A percentile compares a stretch with the other conserved stretches of the same genome.
These are phyloP conservation scores for Cubamyces lactineus DNA, from an alignment of 768 basidiomycete species.

Conservation along the genomic window DNA sequence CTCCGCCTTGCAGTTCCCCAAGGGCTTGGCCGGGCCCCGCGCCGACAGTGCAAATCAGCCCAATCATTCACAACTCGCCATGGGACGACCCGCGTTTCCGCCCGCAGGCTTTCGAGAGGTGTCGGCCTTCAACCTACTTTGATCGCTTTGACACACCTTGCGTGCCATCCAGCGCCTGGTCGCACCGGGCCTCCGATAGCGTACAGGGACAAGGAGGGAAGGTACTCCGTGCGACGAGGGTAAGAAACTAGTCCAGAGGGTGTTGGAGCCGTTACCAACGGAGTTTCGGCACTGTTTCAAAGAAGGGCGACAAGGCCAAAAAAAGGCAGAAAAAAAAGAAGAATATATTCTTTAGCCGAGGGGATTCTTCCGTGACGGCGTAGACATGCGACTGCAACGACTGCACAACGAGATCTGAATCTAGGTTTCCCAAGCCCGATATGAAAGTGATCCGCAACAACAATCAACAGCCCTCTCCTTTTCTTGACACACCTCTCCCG, in stretches of 20 bases:
- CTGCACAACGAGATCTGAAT: slow-evolving; percentile 24
- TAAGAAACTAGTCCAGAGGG: slow-evolving; percentile 13
- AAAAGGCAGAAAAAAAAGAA: slow-evolving; percentile 16
- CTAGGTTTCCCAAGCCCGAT: slow-evolving; percentile 37
- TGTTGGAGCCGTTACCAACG: slow-evolving; percentile 21
- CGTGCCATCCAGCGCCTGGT: not conserved
- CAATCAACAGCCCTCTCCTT: slow-evolving; percentile 31
- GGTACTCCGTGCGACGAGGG: slow-evolving; percentile 4
- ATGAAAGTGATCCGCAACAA: slow-evolving; percentile 41
- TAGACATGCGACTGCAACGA: slow-evolving; percentile 21
- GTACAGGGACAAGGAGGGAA: not conserved
- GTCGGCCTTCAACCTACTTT: slow-evolving; percentile 4
- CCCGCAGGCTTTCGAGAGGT: not conserved
- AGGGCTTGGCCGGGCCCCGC: slow-evolving; percentile 6
- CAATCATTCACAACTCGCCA: slow-evolving; percentile 1
- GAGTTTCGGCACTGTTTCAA: slow-evolving; percentile 14
- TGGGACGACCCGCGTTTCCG: slow-evolving; percentile 5
- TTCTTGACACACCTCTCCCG: slow-evolving; percentile 28
- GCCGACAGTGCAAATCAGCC: slow-evolving; percentile 14
- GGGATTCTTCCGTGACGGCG: slow-evolving; percentile 24
- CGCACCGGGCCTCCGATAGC: not conserved
- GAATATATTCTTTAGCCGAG: slow-evolving; percentile 23
- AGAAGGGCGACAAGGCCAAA: slow-evolving; percentile 11
- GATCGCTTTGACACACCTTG: slow-evolving; percentile 7
- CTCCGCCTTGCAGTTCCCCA: slow-evolving; percentile 1